Evolutionary conservation across 305 asterid genomes (phyloP).

Genomic region (Fraxinus floribunda): DNA sequence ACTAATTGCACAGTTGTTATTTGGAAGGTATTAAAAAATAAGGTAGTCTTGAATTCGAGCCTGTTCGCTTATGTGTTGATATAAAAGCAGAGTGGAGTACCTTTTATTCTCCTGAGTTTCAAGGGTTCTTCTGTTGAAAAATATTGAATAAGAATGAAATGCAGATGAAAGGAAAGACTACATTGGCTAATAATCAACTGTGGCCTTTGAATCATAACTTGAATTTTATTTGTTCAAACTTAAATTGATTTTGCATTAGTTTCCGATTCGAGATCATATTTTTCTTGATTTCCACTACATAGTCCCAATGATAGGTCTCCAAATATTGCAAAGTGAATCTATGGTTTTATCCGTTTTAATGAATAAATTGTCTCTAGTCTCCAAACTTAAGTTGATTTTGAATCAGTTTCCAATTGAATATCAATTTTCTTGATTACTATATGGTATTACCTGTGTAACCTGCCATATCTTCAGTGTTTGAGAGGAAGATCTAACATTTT

Average conservation of each 20-base stretch:
- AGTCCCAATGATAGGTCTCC: background rate
- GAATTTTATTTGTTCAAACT: background rate
- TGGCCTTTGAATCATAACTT: background rate
- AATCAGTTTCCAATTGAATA: background rate
- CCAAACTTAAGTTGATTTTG: background rate
- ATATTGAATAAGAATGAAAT: background rate
- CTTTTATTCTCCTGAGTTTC: background rate
- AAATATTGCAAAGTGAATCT: background rate
- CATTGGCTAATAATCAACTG: background rate
- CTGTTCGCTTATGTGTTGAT: background rate
- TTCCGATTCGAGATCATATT: background rate
- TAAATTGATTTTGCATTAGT: background rate
- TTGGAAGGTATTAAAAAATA: background rate
- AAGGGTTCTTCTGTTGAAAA: background rate
- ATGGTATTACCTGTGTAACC: background rate
- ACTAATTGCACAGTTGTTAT: background rate
- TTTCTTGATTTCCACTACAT: background rate
- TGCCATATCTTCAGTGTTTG: background rate
- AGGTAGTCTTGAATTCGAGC: background rate
- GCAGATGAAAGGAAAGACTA: background rate
- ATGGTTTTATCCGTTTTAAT: background rate
- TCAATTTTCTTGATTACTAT: background rate
- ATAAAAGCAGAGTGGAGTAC: background rate
- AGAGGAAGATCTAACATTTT: background rate
- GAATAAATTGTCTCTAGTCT: background rate